Evolutionary conservation across 108 stramenopile genomes (phyloP).

Genomic region (Heterococcus sp.): DNA sequence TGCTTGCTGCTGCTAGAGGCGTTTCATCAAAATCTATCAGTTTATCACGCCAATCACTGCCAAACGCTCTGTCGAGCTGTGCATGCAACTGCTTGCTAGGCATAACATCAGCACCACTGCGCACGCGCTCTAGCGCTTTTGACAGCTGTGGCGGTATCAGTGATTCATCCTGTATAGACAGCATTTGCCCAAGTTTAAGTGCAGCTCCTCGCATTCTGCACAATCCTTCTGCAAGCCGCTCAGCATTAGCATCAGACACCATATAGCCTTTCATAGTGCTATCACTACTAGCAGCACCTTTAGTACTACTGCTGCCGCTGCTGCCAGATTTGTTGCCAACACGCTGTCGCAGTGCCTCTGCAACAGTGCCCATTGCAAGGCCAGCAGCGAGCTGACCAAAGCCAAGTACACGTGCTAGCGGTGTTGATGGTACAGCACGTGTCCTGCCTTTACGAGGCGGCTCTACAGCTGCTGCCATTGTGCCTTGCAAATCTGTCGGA

Average conservation of each 20-base stretch:
- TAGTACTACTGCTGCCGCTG: constrained; percentile 31
- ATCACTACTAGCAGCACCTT: neutral
- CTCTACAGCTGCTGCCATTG: no score
- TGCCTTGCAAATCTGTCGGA: no score
- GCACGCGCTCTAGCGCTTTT: constrained; percentile 77
- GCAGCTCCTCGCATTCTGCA: constrained; percentile 97
- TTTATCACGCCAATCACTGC: constrained; percentile 73
- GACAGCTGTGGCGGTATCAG: constrained; percentile 83
- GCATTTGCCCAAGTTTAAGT: constrained; percentile 97
- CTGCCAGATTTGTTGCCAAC: constrained; percentile 26
- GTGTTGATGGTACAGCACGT: constrained; percentile 78
- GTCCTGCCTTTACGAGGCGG: no score
- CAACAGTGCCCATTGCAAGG: constrained; percentile 59
- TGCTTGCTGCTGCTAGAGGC: constrained; percentile 94
- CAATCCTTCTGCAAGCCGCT: constrained; percentile 82
- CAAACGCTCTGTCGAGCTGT: constrained; percentile 75
- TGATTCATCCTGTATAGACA: constrained; percentile 91
- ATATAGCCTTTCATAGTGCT: constrained; percentile 7
- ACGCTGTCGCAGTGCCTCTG: constrained; percentile 47
- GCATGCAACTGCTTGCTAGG: constrained; percentile 73
- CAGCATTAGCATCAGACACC: constrained; percentile 40
- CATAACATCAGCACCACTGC: constrained; percentile 93
- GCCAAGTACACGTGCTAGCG: constrained; percentile 82
- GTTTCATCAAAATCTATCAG: constrained; percentile 77
- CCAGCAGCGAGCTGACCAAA: constrained; percentile 86